Conservation (phyloP, 129 eudicot species). For the Chrysanthemum makinoi region DNA sequence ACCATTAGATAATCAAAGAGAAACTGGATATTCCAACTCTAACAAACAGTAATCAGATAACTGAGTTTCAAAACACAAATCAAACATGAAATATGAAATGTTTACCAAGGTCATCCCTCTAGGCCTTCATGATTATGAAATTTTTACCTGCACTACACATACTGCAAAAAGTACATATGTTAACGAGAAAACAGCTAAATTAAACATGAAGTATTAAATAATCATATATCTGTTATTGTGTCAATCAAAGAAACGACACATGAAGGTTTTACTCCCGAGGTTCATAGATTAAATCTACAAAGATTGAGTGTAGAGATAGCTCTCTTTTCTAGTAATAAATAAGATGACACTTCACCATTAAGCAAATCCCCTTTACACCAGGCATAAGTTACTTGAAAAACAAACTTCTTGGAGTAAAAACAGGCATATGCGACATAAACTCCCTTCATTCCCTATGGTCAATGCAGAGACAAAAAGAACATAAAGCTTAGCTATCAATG, state of each 20-base stretch:
- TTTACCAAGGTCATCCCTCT: not conserved
- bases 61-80: too few relatives aligned
- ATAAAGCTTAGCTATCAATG: conserved; percentile 11
- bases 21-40: too few relatives aligned
- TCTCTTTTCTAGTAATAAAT: conserved; percentile 11
- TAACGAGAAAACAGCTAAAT: not conserved
- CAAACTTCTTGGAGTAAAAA: not conserved
- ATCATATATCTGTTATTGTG: not conserved
- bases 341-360: not conserved
- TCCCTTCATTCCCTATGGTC: conserved; percentile 17
- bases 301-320: not conserved
- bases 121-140: not conserved
- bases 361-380: conserved; percentile 18
- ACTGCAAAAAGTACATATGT: not conserved
- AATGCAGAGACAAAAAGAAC: conserved; percentile 21
- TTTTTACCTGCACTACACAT: not conserved
- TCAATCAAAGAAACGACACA: not conserved
- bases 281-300: not conserved
- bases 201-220: not conserved
- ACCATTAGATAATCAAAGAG: too few relatives aligned
- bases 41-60: too few relatives aligned
- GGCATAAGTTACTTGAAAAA: conserved; percentile 15
- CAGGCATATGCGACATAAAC: conserved; percentile 8
- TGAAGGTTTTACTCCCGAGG: not conserved
- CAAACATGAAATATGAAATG: not conserved